A percentile compares a stretch with the other conserved stretches of the same genome.
These are phyloP conservation scores for Candida koratica DNA, from an alignment of 805 yeast genomes.

Conservation along the genomic window DNA sequence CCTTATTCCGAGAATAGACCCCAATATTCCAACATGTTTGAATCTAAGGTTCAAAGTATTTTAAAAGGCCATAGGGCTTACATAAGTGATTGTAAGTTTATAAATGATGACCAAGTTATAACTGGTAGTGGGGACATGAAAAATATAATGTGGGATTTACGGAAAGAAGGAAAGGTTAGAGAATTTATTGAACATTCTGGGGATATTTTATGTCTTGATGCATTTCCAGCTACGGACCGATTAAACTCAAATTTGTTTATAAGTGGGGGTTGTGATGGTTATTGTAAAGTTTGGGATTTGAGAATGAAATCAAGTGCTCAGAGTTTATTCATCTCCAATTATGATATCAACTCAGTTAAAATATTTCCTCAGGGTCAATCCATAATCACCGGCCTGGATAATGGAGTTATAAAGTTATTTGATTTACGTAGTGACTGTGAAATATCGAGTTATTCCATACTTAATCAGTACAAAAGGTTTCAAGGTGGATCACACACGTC, in stretches of 20 bases:
- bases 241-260: slow-evolving; percentile 37
- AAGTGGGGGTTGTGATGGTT: slow-evolving; percentile 68
- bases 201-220: slow-evolving; percentile 54
- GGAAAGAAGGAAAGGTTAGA: slow-evolving; percentile 49
- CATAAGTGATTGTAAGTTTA: slow-evolving; percentile 68
- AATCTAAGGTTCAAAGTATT: slow-evolving; percentile 41
- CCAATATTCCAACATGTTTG: slow-evolving; percentile 1
- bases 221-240: slow-evolving; percentile 19
- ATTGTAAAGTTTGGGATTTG: slow-evolving; percentile 62
- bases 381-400: slow-evolving; percentile 75
- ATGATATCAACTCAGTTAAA: slow-evolving; percentile 59
- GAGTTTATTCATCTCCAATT: slow-evolving; percentile 50
- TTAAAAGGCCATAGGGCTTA: slow-evolving; percentile 83
- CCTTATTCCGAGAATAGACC: background rate
- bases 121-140: slow-evolving; percentile 85
- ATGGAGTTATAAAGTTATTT: slow-evolving; percentile 63
- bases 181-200: slow-evolving; percentile 67
- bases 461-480: slow-evolving; percentile 9
- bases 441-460: slow-evolving; percentile 44
- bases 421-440: slow-evolving; percentile 78
- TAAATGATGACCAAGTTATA: slow-evolving; percentile 51
- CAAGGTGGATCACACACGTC: slow-evolving; percentile 13
- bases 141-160: slow-evolving; percentile 74
- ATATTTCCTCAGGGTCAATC: slow-evolving; percentile 70
- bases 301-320: slow-evolving; percentile 48